Percentiles rank a stretch among this genome's conserved stretches.
phyloP scores from a whole-genome alignment of 768 basidiomycete species.

The Leccinum sublutescens region DNA sequence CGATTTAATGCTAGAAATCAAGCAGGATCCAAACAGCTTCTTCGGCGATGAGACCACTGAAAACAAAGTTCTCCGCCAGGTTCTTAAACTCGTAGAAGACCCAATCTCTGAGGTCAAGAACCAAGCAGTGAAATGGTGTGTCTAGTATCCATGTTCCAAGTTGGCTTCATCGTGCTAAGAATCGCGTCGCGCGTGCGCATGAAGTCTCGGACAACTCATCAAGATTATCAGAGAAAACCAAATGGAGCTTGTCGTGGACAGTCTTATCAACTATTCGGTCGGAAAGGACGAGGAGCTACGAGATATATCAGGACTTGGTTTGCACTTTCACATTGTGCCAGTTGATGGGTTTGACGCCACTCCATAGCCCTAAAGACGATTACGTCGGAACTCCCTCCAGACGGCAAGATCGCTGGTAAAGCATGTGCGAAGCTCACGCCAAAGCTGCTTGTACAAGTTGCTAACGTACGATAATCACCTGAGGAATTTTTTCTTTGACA shows the following conservation, averaged over 20 bases:
- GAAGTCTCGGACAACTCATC: slow-evolving; percentile 85
- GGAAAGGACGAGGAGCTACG: slow-evolving; percentile 90
- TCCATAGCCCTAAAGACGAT: slow-evolving; percentile 87
- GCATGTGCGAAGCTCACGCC: slow-evolving; percentile 85
- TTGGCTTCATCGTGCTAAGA: slow-evolving; percentile 3
- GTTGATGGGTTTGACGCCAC: slow-evolving; percentile 6
- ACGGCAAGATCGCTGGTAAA: slow-evolving; percentile 73
- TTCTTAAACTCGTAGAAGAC: slow-evolving; percentile 86
- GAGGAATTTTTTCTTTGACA: slow-evolving; percentile 6
- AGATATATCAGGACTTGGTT: slow-evolving; percentile 93
- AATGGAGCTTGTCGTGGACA: slow-evolving; percentile 87
- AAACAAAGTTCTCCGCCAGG: slow-evolving; percentile 78
- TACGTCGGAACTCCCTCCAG: slow-evolving; percentile 82
- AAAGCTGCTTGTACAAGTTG: slow-evolving; percentile 75
- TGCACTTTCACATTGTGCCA: not conserved
- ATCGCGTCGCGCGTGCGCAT: not conserved
- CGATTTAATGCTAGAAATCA: slow-evolving; percentile 88
- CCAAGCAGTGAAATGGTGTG: slow-evolving; percentile 90
- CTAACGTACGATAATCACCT: slow-evolving; percentile 51
- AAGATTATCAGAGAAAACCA: slow-evolving; percentile 81
- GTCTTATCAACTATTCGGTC: slow-evolving; percentile 80
- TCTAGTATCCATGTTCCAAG: not conserved
- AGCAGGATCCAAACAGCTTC: slow-evolving; percentile 71
- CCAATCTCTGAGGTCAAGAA: slow-evolving; percentile 99
- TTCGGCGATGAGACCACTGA: slow-evolving; percentile 84